Evolutionary conservation across 2,329 filamentous ascomycete species (phyloP).

Genomic region (Tolypocladium pustulatum): DNA sequence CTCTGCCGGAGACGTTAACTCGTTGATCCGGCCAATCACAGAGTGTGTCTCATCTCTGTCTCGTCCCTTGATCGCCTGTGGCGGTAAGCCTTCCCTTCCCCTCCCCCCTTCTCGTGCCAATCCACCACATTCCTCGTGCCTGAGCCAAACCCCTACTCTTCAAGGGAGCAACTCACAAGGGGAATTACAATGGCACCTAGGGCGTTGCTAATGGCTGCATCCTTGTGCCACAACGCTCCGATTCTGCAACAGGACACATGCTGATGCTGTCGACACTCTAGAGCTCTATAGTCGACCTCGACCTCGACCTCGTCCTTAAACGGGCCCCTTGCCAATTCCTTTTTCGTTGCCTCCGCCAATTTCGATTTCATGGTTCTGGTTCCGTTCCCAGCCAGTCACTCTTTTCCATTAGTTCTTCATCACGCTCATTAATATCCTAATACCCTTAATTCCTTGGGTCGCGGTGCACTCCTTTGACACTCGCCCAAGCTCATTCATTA

Average conservation of each 20-base stretch:
- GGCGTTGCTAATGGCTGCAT: slow-evolving; percentile 4
- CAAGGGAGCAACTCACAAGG: slow-evolving; percentile 17
- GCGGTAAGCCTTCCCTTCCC: slow-evolving; percentile 36
- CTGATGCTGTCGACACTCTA: slow-evolving; percentile 24
- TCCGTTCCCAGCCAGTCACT: slow-evolving; percentile 43
- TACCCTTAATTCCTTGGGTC: slow-evolving; percentile 30
- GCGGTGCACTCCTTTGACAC: slow-evolving; percentile 27
- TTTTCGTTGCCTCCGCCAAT: slow-evolving; percentile 20
- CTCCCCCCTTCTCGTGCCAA: slow-evolving; percentile 8
- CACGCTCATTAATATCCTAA: slow-evolving; percentile 52
- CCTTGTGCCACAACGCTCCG: slow-evolving; percentile 13
- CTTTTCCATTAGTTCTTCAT: slow-evolving; percentile 39
- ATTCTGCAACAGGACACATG: slow-evolving; percentile 11
- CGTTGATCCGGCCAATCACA: slow-evolving; percentile 47
- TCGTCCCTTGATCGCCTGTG: slow-evolving; percentile 29
- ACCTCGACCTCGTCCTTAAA: slow-evolving; percentile 31
- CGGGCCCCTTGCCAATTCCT: slow-evolving; percentile 34
- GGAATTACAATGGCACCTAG: slow-evolving; percentile 3
- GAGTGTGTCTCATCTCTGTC: slow-evolving; percentile 36
- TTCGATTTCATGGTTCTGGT: slow-evolving; percentile 31
- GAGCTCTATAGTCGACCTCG: slow-evolving; percentile 29
- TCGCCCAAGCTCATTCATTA: slow-evolving; percentile 24
- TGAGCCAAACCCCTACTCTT: slow-evolving; percentile 13
- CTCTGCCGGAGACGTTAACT: slow-evolving; percentile 54
- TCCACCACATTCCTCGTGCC: slow-evolving; percentile 15